These are phyloP conservation scores for Raddia distichophylla DNA, from an alignment of 176 grass and related monocot species.

Conservation along the genomic window DNA sequence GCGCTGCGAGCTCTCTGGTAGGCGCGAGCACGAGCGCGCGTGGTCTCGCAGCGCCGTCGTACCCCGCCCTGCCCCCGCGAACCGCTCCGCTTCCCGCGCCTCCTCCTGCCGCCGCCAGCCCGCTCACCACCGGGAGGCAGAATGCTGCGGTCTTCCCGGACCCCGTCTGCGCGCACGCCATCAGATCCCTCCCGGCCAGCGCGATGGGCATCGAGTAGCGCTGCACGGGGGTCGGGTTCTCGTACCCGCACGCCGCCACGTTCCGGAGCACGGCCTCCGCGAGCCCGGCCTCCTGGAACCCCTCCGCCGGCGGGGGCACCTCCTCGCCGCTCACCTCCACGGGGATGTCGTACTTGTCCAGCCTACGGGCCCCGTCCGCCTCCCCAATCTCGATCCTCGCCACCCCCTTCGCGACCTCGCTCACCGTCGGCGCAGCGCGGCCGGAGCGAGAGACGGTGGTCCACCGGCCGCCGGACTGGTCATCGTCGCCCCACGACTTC, in stretches of 20 bases:
- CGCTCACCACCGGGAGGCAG: constrained; percentile 72
- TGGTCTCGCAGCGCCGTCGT: constrained; percentile 39
- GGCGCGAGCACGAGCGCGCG: constrained; percentile 72
- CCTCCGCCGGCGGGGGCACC: constrained; percentile 50
- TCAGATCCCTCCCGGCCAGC: constrained; percentile 60
- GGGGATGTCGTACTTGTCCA: constrained; percentile 69
- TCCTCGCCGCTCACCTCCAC: constrained; percentile 65
- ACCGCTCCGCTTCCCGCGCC: background rate
- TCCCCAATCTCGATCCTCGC: constrained; percentile 26
- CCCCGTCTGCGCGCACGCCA: constrained; percentile 88
- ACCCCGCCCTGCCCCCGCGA: background rate
- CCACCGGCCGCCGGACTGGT: background rate
- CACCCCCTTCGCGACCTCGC: background rate
- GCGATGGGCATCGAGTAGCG: constrained; percentile 77
- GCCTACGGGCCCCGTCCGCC: constrained; percentile 14
- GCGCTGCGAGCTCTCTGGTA: constrained; percentile 71
- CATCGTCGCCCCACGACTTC: background rate
- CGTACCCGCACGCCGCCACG: constrained; percentile 62
- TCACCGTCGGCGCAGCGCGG: background rate
- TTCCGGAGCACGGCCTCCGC: constrained; percentile 60
- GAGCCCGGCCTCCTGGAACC: constrained; percentile 64
- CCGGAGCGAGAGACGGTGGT: constrained; percentile 15
- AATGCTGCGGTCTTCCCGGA: constrained; percentile 93
- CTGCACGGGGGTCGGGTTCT: constrained; percentile 71
- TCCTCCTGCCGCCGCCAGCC: background rate